Evolutionary conservation across 257 asterid species (phyloP), one percentile per base, ranked within the genome.

Genomic region (Lavandula angustifolia): DNA sequence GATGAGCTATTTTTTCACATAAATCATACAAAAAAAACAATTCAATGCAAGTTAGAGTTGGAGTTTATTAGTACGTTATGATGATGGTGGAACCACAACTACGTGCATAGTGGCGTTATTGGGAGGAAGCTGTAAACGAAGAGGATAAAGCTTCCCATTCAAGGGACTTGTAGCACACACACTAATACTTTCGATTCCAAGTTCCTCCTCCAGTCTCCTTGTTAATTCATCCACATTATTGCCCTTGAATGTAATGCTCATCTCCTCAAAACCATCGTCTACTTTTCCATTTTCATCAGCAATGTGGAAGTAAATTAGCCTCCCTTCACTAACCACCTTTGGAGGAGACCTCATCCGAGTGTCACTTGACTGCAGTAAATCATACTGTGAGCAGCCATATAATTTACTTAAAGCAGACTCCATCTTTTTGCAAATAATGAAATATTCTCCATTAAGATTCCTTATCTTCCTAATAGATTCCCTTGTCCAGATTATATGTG

Each of bases 71-170:
- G 9, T 89, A 68, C 4, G 90, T 41, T 42, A 14, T 6, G 94
- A 74, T n/a, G 91, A 66, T 3, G 92, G 78, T n/a, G 92, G 95
- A 71, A 86, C 79, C 8, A 94, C 78, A 46, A 90, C 69, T 49
- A 94, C 84, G 43, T 84, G 82, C 95, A 94, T 85, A 17, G 80
- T 67, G 0, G 89, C 63, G 27, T 87, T 87, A 60, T 94, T 87
- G 29, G 99, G 99, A 49, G 99, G 99, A 80, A 94, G 95, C 79
- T 85, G 94, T 68, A 94, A 74, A 59, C 78, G 95, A n/a, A 94
- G 99, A 62, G 99, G 97, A 64, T 79, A 86, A 57, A 92, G 87
- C 64, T 87, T 87, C 70, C 90, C 95, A 46, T 92, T 84, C 43
- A 89, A 79, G 4, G 95, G 92, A 66, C 95, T 86, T 62, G 74